phyloP scores from a whole-genome alignment of 176 grass and related monocot species.

The Paspalum notatum region DNA sequence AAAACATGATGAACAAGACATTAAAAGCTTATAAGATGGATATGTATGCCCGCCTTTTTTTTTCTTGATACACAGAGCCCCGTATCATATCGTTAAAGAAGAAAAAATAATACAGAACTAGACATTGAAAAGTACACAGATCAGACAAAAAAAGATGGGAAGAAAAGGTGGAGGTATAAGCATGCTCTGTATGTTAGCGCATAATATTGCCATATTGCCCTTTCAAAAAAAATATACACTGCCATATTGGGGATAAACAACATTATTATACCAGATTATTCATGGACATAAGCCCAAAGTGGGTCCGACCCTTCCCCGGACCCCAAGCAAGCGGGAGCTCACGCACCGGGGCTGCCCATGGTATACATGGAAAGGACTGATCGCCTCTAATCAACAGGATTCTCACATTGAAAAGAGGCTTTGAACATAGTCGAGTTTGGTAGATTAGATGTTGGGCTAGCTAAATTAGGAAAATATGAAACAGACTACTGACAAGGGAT shows the following conservation, averaged over 20 bases:
- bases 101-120: no score
- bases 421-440: neutral
- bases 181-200: constrained; percentile 12
- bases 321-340: no score
- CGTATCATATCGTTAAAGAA: no score
- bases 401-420: neutral
- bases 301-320: no score
- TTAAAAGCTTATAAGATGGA: constrained; percentile 2
- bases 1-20: constrained; percentile 18
- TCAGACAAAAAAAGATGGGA: neutral
- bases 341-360: no score
- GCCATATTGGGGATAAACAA: neutral
- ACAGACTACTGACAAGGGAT: neutral
- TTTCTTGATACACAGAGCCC: no score
- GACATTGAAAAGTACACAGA: neutral
- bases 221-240: no score
- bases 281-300: neutral
- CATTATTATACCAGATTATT: neutral
- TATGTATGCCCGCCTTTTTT: neutral
- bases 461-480: neutral
- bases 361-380: neutral
- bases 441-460: neutral
- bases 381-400: neutral
- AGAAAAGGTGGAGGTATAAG: neutral
- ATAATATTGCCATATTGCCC: no score